Evolutionary conservation across 1,139 yeast species (phyloP).

Genomic region (Ogataea hybrid): DNA sequence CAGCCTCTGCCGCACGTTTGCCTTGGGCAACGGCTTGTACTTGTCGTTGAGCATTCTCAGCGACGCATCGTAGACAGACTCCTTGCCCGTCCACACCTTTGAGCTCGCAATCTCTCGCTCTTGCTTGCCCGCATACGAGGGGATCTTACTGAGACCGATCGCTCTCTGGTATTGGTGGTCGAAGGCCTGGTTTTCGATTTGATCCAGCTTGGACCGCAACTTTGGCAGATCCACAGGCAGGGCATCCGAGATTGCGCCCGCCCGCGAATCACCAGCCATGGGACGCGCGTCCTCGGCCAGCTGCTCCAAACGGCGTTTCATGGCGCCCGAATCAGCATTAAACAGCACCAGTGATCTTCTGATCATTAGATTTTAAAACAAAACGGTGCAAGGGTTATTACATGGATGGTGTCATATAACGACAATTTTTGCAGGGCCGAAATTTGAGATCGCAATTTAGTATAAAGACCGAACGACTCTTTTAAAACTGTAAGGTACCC

Average conservation of each 20-base stretch:
- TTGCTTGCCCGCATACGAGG: conserved; percentile 46
- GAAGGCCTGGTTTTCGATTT: conserved; percentile 31
- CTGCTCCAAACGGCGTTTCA: conserved; percentile 38
- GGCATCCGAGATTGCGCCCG: conserved; percentile 28
- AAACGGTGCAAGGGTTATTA: conserved; percentile 4
- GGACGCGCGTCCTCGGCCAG: conserved; percentile 42
- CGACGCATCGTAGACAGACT: conserved; percentile 48
- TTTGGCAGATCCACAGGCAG: conserved; percentile 22
- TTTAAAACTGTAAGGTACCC: background rate
- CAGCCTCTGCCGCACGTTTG: conserved; percentile 39
- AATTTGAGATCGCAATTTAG: background rate
- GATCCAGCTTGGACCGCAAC: conserved; percentile 26
- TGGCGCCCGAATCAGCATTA: conserved; percentile 32
- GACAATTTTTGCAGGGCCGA: background rate
- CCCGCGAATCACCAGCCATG: conserved; percentile 33
- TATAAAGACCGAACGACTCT: background rate
- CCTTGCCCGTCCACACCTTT: conserved; percentile 71
- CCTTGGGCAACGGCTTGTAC: conserved; percentile 45
- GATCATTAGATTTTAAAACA: background rate
- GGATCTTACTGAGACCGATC: conserved; percentile 40
- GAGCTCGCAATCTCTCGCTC: conserved; percentile 53
- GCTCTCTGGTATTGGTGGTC: conserved; percentile 37
- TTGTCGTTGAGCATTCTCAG: conserved; percentile 65
- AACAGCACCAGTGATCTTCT: background rate
- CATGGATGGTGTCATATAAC: conserved; percentile 1